These are phyloP conservation scores for Neopestalotiopsis rosae DNA, from an alignment of 2,329 filamentous ascomycete genomes.

Conservation along the genomic window DNA sequence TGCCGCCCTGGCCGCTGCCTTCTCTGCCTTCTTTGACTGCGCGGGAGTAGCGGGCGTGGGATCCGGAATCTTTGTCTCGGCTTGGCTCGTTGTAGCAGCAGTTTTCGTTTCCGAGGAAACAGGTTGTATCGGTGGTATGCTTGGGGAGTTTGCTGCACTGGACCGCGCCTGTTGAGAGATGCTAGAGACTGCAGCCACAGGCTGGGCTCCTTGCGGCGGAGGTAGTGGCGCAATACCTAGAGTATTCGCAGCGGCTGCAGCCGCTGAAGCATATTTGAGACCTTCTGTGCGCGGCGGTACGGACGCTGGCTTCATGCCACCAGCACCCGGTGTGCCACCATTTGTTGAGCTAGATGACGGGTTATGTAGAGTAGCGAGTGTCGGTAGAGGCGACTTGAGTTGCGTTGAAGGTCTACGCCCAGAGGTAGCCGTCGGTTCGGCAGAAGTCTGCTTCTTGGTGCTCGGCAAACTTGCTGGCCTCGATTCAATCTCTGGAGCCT, in stretches of 20 bases:
- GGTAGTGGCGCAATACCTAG: slow-evolving; percentile 93
- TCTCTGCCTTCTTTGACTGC: slow-evolving; percentile 37
- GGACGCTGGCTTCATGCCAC: slow-evolving; percentile 88
- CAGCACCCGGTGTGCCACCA: slow-evolving; percentile 52
- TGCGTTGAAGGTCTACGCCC: slow-evolving; percentile 82
- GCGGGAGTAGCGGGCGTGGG: slow-evolving; percentile 31
- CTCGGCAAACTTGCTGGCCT: slow-evolving; percentile 49
- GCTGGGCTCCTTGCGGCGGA: slow-evolving; percentile 74
- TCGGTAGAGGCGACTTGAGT: slow-evolving; percentile 92
- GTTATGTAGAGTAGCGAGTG: slow-evolving; percentile 86
- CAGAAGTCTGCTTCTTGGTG: slow-evolving; percentile 52
- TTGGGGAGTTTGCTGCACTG: slow-evolving; percentile 62
- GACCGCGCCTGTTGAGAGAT: slow-evolving; percentile 54
- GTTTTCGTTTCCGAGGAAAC: slow-evolving; percentile 38
- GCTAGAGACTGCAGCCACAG: slow-evolving; percentile 39
- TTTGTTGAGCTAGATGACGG: slow-evolving; percentile 68
- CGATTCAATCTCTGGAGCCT: slow-evolving; percentile 66
- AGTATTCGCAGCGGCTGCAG: slow-evolving; percentile 89
- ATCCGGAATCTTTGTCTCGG: slow-evolving; percentile 39
- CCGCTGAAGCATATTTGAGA: slow-evolving; percentile 95
- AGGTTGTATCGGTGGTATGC: slow-evolving; percentile 52
- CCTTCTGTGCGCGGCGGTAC: slow-evolving; percentile 85
- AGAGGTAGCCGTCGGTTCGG: slow-evolving; percentile 61
- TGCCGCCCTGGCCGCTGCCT: slow-evolving; percentile 45
- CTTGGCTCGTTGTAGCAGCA: slow-evolving; percentile 34